A percentile compares a stretch with the other conserved stretches of the same genome.
phyloP scores from a whole-genome alignment of 306 rosid species.

The Boehmeria nivea region DNA sequence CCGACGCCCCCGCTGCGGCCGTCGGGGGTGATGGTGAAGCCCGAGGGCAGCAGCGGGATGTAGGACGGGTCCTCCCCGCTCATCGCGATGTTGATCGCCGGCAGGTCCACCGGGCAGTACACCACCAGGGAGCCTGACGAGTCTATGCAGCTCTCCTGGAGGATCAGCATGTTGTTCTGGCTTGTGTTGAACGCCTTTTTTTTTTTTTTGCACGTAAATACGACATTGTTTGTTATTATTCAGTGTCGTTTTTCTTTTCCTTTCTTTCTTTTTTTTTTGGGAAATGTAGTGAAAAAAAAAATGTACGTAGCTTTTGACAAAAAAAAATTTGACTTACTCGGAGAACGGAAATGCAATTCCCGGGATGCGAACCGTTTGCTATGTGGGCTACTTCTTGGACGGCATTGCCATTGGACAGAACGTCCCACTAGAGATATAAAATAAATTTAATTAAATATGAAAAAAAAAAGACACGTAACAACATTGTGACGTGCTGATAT shows the following conservation, averaged over 20 bases:
- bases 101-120: slow-evolving; percentile 78
- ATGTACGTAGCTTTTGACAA: too few species aligned
- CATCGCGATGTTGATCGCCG: slow-evolving; percentile 80
- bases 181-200: slow-evolving; percentile 66
- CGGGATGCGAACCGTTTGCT: slow-evolving; percentile 86
- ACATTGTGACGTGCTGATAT: too few species aligned
- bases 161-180: slow-evolving; percentile 89
- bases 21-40: slow-evolving; percentile 76
- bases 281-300: neutral
- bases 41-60: slow-evolving; percentile 83
- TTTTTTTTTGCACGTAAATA: neutral
- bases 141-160: slow-evolving; percentile 95
- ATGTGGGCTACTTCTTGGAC: slow-evolving; percentile 94
- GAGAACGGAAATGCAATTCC: slow-evolving; percentile 86
- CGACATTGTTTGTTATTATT: neutral
- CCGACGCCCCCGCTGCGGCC: slow-evolving; percentile 22
- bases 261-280: too few species aligned
- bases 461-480: neutral
- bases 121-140: slow-evolving; percentile 81
- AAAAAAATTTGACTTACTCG: slow-evolving; percentile 37
- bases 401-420: slow-evolving; percentile 75
- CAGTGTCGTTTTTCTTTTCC: too few species aligned
- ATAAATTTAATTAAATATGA: neutral
- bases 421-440: slow-evolving; percentile 68
- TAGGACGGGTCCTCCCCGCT: slow-evolving; percentile 86